Evolutionary conservation across 1,139 yeast species (phyloP).

Genomic region (Geotrichum fermentans): DNA sequence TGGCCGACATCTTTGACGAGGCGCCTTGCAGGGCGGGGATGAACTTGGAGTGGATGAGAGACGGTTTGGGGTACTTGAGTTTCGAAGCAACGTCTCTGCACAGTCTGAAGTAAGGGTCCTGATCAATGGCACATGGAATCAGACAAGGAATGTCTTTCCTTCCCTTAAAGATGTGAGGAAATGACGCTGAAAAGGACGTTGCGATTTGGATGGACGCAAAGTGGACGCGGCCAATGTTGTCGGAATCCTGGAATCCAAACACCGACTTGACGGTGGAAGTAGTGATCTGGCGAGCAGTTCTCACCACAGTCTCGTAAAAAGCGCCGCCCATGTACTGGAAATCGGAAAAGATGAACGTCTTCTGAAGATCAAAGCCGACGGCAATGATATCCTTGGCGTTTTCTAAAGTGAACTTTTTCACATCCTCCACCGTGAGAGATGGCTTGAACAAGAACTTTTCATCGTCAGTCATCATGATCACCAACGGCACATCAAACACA

Average conservation of each 20-base stretch:
- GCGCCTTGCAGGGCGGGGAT: conserved; percentile 99
- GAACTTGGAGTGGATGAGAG: conserved; percentile 88
- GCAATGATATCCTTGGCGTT: conserved; percentile 93
- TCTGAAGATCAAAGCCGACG: conserved; percentile 89
- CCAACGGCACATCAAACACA: conserved; percentile 94
- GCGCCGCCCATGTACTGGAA: conserved; percentile 89
- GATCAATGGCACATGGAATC: conserved; percentile 99
- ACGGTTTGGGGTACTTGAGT: conserved; percentile 83
- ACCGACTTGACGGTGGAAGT: conserved; percentile 94
- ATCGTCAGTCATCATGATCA: conserved; percentile 93
- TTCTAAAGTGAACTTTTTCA: conserved; percentile 61
- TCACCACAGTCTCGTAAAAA: conserved; percentile 89
- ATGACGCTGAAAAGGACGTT: conserved; percentile 91
- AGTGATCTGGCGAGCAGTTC: conserved; percentile 92
- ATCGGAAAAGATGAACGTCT: conserved; percentile 92
- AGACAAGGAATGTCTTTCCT: conserved; percentile 81
- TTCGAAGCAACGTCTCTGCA: conserved; percentile 97
- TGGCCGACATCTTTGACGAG: conserved; percentile 94
- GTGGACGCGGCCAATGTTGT: conserved; percentile 89
- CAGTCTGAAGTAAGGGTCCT: conserved; percentile 96
- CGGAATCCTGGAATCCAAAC: conserved; percentile 95
- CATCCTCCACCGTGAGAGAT: conserved; percentile 82
- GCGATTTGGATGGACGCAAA: conserved; percentile 96
- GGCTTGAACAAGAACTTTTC: conserved; percentile 95
- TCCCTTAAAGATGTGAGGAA: conserved; percentile 84